Evolutionary conservation across 73 alveolate genomes (phyloP), one percentile per base, ranked within the genome.

Genomic region (Symbiodinium pilosum): DNA sequence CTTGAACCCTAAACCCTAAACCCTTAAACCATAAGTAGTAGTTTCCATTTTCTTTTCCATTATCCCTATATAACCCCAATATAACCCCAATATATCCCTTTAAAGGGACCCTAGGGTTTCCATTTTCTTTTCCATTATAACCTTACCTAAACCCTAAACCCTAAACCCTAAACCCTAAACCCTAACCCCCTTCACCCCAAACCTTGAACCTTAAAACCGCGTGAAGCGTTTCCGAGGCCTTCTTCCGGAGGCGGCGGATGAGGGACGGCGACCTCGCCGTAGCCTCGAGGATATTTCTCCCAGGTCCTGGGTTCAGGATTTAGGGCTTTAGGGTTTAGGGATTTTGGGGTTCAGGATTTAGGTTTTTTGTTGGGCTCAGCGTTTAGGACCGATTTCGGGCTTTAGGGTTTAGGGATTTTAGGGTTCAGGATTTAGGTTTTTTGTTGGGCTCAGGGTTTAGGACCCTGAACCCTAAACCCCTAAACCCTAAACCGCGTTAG

Each of bases 201-300:
- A 56, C 28, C 75, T 34, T 4, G 28, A 56, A 56, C 28, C 75
- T 34, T 26, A 3, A 56, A 56, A 30, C 75, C 75, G 36, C 6
- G 32, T 7, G 7, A 0, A 34, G 9, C 32, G 11, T 30, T 14
- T 9, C 59, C 59, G 1, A 21, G 34, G 75, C 75, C 75, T 56
- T 56, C 75, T 56, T 56, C 75, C 43, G 84, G 43, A 8, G 43
- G 43, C 8, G 84, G 40, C 9, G 41, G 43, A 7, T 30, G 40
- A 18, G 96, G 83, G 36, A 59, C 87, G 39, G 96, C 96, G 38
- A 89, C 96, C 84, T 89, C 96, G 39, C 96, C 96, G 34, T 69
- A 89, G 75, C 96, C 96, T 14, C 96, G 69, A 36, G 96, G 96
- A 39, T 89, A 89, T 52, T 89, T 89, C 87, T 89, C 96, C 96